These are phyloP conservation scores for Panicum virgatum DNA, from an alignment of 202 grass and related monocot genomes.

Conservation along the genomic window DNA sequence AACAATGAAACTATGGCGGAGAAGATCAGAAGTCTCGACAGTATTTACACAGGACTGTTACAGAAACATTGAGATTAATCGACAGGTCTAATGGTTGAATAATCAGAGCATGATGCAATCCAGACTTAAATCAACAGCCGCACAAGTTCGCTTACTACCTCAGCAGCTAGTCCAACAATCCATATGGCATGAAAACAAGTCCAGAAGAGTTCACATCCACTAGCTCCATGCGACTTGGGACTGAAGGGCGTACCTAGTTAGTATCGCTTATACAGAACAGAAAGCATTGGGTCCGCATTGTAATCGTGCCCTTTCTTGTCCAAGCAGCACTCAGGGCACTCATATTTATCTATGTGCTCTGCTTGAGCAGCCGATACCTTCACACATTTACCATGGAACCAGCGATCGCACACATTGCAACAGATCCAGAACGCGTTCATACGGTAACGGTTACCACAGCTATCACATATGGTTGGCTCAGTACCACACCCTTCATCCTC, in stretches of 20 bases:
- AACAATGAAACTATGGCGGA: background rate
- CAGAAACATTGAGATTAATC: background rate
- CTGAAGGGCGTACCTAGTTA: background rate
- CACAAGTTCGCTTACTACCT: background rate
- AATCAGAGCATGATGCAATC: background rate
- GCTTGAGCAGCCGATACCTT: conserved; percentile 54
- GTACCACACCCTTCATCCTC: conserved; percentile 8
- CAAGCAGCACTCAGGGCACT: conserved; percentile 58
- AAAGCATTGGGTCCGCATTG: background rate
- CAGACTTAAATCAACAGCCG: background rate
- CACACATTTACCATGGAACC: conserved; percentile 79
- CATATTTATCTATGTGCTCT: conserved; percentile 52
- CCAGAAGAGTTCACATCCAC: background rate
- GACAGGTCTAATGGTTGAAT: background rate
- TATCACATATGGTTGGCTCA: conserved; percentile 40
- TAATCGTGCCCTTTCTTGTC: conserved; percentile 21
- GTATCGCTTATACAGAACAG: background rate
- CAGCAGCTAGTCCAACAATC: background rate
- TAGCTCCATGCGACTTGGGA: background rate
- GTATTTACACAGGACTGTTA: background rate
- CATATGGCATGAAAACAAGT: background rate
- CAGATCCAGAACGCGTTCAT: conserved; percentile 66
- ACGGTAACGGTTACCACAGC: conserved; percentile 48
- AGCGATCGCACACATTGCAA: conserved; percentile 60
- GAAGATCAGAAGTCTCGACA: background rate